Base-by-base conservation (phyloP, 1,139 yeast genomes). In the Meyerozyma elateridarum region DNA sequence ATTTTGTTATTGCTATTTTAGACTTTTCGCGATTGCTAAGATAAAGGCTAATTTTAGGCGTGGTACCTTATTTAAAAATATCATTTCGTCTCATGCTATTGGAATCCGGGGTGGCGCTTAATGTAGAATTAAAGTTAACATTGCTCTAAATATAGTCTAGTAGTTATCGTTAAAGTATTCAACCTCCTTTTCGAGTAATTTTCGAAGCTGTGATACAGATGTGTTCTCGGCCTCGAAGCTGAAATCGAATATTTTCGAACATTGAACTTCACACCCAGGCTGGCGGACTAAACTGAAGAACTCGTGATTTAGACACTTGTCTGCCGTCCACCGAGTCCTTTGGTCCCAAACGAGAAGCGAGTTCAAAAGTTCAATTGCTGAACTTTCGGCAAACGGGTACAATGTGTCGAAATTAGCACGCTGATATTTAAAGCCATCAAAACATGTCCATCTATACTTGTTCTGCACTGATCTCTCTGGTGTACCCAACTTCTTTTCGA, bases 301-400 rank as follows among this genome's bases (percentile, higher is more conserved):
- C 1, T 61, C 54, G 44, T 79, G 84, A 5, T 57, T 56, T n/a
- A 83, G 48, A 2, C 79, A 67, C 40, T 71, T 61, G 5, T 65
- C 64, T 6, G 75, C 77, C 0, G 59, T 61, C 14, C 61, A 54
- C 39, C 93, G 59, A 17, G 48, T 46, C 3, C 49, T 49, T 2
- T 73, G 62, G 38, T 78, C 80, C 91, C 91, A 83, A 36, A 65
- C 57, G n/a, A 83, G 41, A 31, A 83, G 52, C n/a, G 48, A 51
- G 7, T 62, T 64, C 14, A 82, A 48, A 31, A 83, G 54, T 31
- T 70, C 63, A 9, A 65, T 53, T 0, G 81, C 82, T 1, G 51
- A 51, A 1, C 34, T 36, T 5, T 73, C 63, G 2, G 87, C 85
- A 52, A 65, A 72, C 1, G 89, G 87, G 44, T 75, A 80, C 2